A percentile compares a stretch with the other conserved stretches of the same genome.
These are phyloP conservation scores for Boletus reticuloceps DNA, from an alignment of 768 basidiomycete genomes.

Conservation along the genomic window DNA sequence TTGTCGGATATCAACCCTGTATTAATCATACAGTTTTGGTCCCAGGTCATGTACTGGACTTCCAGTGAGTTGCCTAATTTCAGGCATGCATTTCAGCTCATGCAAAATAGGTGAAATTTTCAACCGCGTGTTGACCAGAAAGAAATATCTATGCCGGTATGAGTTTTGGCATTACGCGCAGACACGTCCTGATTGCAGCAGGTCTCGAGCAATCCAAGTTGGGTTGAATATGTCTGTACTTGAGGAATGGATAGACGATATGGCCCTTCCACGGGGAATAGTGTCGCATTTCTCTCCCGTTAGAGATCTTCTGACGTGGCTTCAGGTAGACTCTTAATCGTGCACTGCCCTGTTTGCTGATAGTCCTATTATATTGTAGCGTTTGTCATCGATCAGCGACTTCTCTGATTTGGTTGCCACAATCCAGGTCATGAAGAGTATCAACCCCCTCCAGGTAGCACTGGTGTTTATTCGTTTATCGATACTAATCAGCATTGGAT, in stretches of 20 bases:
- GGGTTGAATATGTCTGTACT: slow-evolving; percentile 79
- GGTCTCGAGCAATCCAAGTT: slow-evolving; percentile 87
- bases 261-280: slow-evolving; percentile 77
- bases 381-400: slow-evolving; percentile 81
- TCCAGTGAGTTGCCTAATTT: slow-evolving; percentile 62
- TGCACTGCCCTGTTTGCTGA: slow-evolving; percentile 1
- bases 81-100: slow-evolving; percentile 2
- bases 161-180: slow-evolving; percentile 8
- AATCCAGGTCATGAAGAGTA: slow-evolving; percentile 78
- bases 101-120: slow-evolving; percentile 67
- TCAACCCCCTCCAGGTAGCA: slow-evolving; percentile 88
- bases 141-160: slow-evolving; percentile 91
- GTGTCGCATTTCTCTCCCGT: slow-evolving; percentile 81
- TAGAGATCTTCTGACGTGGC: slow-evolving; percentile 79
- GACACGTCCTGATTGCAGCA: slow-evolving; percentile 11
- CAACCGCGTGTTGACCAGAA: slow-evolving; percentile 83
- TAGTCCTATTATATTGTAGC: slow-evolving; percentile 39
- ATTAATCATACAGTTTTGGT: slow-evolving; percentile 87
- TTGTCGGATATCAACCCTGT: slow-evolving; percentile 90
- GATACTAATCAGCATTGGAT: background rate
- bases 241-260: slow-evolving; percentile 89
- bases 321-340: slow-evolving; percentile 54
- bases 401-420: slow-evolving; percentile 88
- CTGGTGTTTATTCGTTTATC: background rate
- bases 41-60: slow-evolving; percentile 98